Conservation (phyloP, 352 stramenopile species). For the Phytophthora niederhauseri region DNA sequence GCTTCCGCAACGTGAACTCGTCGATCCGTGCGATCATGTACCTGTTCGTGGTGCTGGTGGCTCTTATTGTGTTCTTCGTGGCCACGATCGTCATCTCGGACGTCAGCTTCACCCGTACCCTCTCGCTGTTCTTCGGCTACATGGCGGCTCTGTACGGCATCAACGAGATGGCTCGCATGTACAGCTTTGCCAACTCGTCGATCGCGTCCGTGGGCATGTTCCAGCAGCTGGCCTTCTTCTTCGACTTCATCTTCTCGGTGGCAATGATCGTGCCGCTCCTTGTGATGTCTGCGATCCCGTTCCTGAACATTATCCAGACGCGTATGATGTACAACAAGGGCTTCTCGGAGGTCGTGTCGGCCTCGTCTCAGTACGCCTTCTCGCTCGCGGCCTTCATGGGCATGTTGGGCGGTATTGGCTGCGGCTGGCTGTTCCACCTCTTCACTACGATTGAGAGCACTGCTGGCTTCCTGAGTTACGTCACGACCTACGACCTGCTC, state of each 20-base stretch:
- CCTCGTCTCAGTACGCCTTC: slow-evolving; percentile 88
- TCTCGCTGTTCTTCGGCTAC: slow-evolving; percentile 86
- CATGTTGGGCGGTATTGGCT: slow-evolving; percentile 66
- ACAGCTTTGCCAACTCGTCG: slow-evolving; percentile 71
- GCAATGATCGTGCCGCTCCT: slow-evolving; percentile 79
- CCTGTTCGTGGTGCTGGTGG: slow-evolving; percentile 43
- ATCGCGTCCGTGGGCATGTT: slow-evolving; percentile 74
- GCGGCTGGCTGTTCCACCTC: slow-evolving; percentile 82
- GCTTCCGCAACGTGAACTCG: slow-evolving; percentile 43
- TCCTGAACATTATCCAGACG: slow-evolving; percentile 89
- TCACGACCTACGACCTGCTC: slow-evolving; percentile 76
- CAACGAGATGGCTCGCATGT: slow-evolving; percentile 89
- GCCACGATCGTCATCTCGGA: slow-evolving; percentile 43
- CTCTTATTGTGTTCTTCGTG: slow-evolving; percentile 58
- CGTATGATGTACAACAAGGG: slow-evolving; percentile 93
- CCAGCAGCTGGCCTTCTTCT: slow-evolving; percentile 84
- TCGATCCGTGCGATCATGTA: slow-evolving; percentile 62
- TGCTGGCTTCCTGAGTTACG: slow-evolving; percentile 79
- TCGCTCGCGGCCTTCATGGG: slow-evolving; percentile 83
- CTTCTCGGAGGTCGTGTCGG: slow-evolving; percentile 86
- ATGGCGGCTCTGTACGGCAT: slow-evolving; percentile 76
- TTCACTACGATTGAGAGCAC: slow-evolving; percentile 78
- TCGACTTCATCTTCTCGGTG: slow-evolving; percentile 84
- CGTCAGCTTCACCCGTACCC: slow-evolving; percentile 37
- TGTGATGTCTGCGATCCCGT: slow-evolving; percentile 83